Percentiles rank a stretch among this genome's conserved stretches.
Evolutionary conservation across 192 early-diverging fungal genomes (phyloP).

Genomic region (Podila epicladia): DNA sequence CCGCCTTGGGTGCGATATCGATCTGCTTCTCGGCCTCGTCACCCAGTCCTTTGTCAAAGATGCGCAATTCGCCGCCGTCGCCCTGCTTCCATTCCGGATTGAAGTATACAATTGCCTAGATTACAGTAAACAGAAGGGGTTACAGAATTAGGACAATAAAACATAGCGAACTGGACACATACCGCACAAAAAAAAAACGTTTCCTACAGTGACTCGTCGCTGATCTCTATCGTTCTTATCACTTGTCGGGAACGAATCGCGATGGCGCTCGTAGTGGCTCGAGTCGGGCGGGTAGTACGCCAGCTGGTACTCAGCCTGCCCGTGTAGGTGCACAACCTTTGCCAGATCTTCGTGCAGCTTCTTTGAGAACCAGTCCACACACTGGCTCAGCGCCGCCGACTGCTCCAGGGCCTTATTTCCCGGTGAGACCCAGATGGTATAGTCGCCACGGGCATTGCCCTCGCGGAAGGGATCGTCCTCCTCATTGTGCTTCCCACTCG

Average conservation of each 20-base stretch:
- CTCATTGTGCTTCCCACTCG: conserved; percentile 44
- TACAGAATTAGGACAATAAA: neutral
- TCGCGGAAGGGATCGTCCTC: conserved; percentile 59
- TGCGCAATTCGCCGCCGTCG: conserved; percentile 63
- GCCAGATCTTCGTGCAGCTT: conserved; percentile 52
- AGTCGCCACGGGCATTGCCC: conserved; percentile 61
- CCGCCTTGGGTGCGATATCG: conserved; percentile 52
- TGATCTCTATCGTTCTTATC: conserved; percentile 60
- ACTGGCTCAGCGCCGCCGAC: conserved; percentile 23
- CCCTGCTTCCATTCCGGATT: conserved; percentile 59
- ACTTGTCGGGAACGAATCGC: conserved; percentile 67
- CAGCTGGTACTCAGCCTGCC: conserved; percentile 59
- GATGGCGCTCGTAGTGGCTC: conserved; percentile 61
- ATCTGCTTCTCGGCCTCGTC: conserved; percentile 47
- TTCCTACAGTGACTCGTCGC: conserved; percentile 60
- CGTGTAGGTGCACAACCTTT: conserved; percentile 54
- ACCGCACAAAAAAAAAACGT: neutral
- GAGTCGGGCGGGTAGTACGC: conserved; percentile 57
- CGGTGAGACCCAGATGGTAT: conserved; percentile 56
- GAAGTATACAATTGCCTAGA: conserved; percentile 62
- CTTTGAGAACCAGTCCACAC: conserved; percentile 50
- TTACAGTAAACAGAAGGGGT: neutral
- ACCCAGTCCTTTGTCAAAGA: conserved; percentile 57
- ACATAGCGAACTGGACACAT: neutral
- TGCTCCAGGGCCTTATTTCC: conserved; percentile 35